These are phyloP conservation scores for Rhodotorula sp. DNA, from an alignment of 1,284 basidiomycete genomes.

Conservation along the genomic window DNA sequence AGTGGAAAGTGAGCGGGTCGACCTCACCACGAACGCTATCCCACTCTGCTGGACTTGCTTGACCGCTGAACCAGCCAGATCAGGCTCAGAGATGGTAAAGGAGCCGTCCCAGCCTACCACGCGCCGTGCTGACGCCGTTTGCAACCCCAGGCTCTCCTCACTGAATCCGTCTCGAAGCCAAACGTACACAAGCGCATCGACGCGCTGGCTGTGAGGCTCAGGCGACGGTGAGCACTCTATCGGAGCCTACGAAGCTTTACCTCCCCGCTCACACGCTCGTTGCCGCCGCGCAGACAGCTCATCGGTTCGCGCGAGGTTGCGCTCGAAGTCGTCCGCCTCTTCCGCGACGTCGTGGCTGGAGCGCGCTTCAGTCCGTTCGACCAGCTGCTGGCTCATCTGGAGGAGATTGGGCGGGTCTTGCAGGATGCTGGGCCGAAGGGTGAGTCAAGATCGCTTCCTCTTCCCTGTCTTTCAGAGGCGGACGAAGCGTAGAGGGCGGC, in stretches of 20 bases:
- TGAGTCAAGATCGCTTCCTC: constrained; percentile 47
- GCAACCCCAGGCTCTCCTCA: neutral
- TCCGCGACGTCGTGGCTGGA: constrained; percentile 83
- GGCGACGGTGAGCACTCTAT: constrained; percentile 19
- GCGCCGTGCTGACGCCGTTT: neutral
- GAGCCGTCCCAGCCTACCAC: neutral
- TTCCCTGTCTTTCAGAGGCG: neutral
- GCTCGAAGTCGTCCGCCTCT: constrained; percentile 78
- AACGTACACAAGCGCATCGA: constrained; percentile 29
- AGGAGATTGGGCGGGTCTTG: constrained; percentile 71
- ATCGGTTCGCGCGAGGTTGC: constrained; percentile 84
- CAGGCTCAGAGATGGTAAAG: neutral
- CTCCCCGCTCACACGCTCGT: neutral
- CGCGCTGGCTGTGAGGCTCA: constrained; percentile 20
- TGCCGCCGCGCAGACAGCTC: constrained; percentile 62
- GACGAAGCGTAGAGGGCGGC: neutral
- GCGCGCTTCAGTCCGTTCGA: constrained; percentile 83
- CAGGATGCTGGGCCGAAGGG: constrained; percentile 92
- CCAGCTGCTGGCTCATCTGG: constrained; percentile 77
- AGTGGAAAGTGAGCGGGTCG: too few relatives aligned
- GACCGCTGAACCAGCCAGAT: too few relatives aligned
- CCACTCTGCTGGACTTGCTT: too few relatives aligned
- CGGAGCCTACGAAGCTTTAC: neutral
- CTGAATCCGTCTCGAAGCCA: constrained; percentile 20
- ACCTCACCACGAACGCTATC: too few relatives aligned